A percentile compares a stretch with the other conserved stretches of the same genome.
Evolutionary conservation across 2,329 filamentous ascomycete genomes (phyloP).

Genomic region (Ophiostoma fasciatum): DNA sequence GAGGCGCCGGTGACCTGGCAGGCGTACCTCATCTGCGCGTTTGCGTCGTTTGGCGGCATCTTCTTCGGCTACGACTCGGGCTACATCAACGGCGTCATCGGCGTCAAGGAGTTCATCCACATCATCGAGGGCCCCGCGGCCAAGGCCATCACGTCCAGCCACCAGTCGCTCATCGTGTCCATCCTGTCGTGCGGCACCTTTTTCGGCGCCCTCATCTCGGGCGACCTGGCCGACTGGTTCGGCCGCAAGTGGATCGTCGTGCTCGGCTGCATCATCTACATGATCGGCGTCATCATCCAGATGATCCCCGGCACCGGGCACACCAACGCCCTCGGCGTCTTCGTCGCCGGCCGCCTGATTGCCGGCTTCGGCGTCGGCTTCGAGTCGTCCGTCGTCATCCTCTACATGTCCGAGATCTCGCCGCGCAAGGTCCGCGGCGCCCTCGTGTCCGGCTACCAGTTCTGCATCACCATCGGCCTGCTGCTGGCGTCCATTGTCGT

Average conservation of each 20-base stretch:
- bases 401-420: slow-evolving; percentile 76
- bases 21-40: slow-evolving; percentile 55
- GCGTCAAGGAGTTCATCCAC: slow-evolving; percentile 34
- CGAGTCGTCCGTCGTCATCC: slow-evolving; percentile 64
- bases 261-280: slow-evolving; percentile 56
- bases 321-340: slow-evolving; percentile 39
- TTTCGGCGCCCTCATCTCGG: slow-evolving; percentile 62
- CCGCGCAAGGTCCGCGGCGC: slow-evolving; percentile 48
- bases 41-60: slow-evolving; percentile 57
- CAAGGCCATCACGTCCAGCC: slow-evolving; percentile 21
- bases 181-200: slow-evolving; percentile 69
- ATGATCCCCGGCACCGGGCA: slow-evolving; percentile 33
- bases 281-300: slow-evolving; percentile 53
- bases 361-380: slow-evolving; percentile 69
- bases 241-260: slow-evolving; percentile 62
- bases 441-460: slow-evolving; percentile 49
- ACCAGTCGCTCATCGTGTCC: slow-evolving; percentile 49
- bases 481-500: slow-evolving; percentile 42
- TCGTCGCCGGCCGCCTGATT: slow-evolving; percentile 60
- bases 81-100: slow-evolving; percentile 54
- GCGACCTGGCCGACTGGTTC: slow-evolving; percentile 61
- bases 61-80: slow-evolving; percentile 71
- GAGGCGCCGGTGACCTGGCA: slow-evolving; percentile 56
- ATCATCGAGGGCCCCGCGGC: slow-evolving; percentile 30
- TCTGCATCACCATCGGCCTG: slow-evolving; percentile 60